A percentile compares a stretch with the other conserved stretches of the same genome.
phyloP scores from a whole-genome alignment of 139 green algal genomes.

The Coelastrella sp. region DNA sequence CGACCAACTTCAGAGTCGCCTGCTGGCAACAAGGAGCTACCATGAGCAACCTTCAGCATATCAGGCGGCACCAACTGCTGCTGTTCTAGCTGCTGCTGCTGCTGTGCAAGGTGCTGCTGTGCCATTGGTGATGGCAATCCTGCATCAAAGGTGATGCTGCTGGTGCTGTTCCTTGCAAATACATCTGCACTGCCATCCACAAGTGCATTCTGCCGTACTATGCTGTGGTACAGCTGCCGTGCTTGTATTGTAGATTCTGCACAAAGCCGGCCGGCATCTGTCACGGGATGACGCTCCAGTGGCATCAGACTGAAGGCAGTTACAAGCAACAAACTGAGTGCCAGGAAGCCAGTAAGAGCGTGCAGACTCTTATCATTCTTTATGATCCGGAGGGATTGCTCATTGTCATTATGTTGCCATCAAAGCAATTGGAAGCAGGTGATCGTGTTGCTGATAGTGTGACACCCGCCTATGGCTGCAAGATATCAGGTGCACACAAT shows the following conservation, averaged over 20 bases:
- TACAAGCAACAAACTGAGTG: neutral
- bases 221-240: conserved; percentile 3
- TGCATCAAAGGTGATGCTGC: conserved; percentile 1
- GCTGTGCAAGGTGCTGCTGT: neutral
- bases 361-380: no score
- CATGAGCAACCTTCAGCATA: no score
- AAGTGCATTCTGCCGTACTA: neutral
- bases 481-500: no score
- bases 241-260: conserved; percentile 16
- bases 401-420: no score
- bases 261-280: conserved; percentile 22
- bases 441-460: no score
- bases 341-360: neutral
- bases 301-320: conserved; percentile 33
- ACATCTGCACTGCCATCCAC: neutral
- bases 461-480: no score
- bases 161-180: neutral
- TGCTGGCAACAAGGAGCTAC: no score
- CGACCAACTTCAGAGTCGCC: no score
- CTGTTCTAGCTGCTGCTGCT: neutral
- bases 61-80: neutral
- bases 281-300: conserved; percentile 2
- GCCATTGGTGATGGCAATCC: neutral
- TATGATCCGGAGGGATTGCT: neutral
- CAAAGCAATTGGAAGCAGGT: no score